Evolutionary conservation across 2,329 filamentous ascomycete species (phyloP).

Genomic region (Penicillium hordei): DNA sequence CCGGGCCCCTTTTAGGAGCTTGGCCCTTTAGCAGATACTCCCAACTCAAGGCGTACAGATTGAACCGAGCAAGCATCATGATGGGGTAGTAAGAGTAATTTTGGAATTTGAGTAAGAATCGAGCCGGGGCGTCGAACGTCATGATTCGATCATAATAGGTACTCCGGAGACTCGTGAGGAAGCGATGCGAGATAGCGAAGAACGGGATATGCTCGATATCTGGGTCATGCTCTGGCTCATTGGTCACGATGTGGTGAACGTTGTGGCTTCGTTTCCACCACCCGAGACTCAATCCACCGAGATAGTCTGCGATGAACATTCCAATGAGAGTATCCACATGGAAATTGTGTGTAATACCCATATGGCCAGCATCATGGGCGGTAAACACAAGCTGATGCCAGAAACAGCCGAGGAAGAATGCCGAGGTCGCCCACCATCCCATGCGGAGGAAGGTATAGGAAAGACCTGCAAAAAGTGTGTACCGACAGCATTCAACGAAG

Average conservation of each 20-base stretch:
- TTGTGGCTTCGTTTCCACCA: conserved; percentile 99
- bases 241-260: conserved; percentile 94
- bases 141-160: conserved; percentile 83
- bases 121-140: conserved; percentile 72
- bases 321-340: conserved; percentile 79
- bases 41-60: conserved; percentile 81
- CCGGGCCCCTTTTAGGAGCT: conserved; percentile 71
- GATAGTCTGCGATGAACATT: conserved; percentile 84
- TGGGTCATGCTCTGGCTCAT: conserved; percentile 90
- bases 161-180: conserved; percentile 70
- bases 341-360: conserved; percentile 94
- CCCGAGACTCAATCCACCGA: conserved; percentile 83
- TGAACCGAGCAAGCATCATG: conserved; percentile 79
- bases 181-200: conserved; percentile 81
- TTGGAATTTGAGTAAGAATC: conserved; percentile 70
- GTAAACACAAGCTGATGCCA: conserved; percentile 97
- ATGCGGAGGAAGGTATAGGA: conserved; percentile 61
- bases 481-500: conserved; percentile 70
- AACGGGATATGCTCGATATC: conserved; percentile 92
- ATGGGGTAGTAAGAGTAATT: conserved; percentile 81
- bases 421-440: conserved; percentile 69
- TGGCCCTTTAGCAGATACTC: conserved; percentile 69
- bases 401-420: conserved; percentile 72
- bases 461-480: conserved; percentile 63
- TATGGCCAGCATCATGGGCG: conserved; percentile 93